Conservation (phyloP, 345 rosid genomes). For the Hypericum androsaemum region DNA sequence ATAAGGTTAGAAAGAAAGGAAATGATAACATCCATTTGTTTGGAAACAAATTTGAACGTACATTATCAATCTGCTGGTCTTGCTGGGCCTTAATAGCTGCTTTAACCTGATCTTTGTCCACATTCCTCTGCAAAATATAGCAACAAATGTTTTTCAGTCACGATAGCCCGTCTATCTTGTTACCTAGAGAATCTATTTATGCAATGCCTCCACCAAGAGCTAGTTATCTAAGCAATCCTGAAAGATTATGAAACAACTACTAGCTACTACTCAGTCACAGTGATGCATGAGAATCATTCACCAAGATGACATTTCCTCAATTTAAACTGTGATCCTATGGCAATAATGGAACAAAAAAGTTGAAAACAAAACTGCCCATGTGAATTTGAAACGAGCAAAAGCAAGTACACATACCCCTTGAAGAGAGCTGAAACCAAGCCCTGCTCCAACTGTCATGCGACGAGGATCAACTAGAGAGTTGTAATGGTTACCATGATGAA, state of each 20-base stretch:
- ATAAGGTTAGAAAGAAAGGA: not conserved
- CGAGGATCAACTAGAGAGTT: conserved; percentile 95
- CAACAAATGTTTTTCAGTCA: no score
- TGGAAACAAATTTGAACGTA: conserved; percentile 15
- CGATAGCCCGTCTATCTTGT: no score
- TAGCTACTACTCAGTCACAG: not conserved
- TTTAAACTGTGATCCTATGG: no score
- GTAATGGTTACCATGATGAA: conserved; percentile 94
- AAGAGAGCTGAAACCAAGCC: conserved; percentile 91
- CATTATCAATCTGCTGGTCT: conserved; percentile 93
- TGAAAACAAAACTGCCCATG: not conserved
- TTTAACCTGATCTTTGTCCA: conserved; percentile 87
- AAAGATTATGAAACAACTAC: no score
- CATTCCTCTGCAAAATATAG: conserved; percentile 49
- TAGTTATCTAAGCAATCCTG: no score
- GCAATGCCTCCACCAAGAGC: no score
- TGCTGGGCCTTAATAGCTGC: conserved; percentile 99
- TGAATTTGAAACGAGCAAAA: not conserved
- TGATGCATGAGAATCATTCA: no score
- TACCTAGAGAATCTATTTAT: no score
- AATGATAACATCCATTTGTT: conserved; percentile 5
- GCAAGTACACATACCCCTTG: conserved; percentile 54
- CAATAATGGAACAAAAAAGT: not conserved
- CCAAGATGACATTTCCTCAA: no score
- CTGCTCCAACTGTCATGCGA: conserved; percentile 79